Base-by-base conservation (phyloP, 371 early-diverging fungal species). In the Lichtheimia ornata region DNA sequence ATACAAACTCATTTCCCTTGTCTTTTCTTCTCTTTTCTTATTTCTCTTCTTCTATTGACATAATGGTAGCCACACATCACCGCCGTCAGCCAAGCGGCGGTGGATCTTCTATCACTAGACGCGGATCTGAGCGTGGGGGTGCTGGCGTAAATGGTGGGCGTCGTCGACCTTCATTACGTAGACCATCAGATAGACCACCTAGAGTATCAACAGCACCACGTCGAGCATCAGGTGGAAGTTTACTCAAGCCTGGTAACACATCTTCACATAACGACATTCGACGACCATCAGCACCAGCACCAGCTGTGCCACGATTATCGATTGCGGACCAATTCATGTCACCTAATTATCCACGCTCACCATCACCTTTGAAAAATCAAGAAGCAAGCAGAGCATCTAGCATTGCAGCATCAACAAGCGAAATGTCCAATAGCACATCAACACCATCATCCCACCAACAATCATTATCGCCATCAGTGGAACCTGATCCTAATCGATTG, bases 241-340 rank as follows among this genome's bases (percentile, higher is more conserved):
- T 54, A 9, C 41, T 54, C 7, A 53, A 53, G 5, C 25, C 47
- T 6, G 9, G 35, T 35, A 35, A 35, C 9, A 35, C 35, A 35
- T 35, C 54, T n/a, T 15, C 17, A n/a, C 5, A 17, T 13, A 27
- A 58, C 35, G 55, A 61, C 28, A 35, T 17, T 11, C 61, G 61
- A 20, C 35, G 61, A 44, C 61, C 61, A 4, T 61, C 61, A 22
- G 61, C 61, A 25, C 61, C 61, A 13, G 59, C 49, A 30, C 28
- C 47, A 30, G 30, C 45, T 11, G 50, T 35, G 11, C 40, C 49
- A 35, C 51, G 59, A 6, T 30, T 44, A 25, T 73, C 77, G 9
- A 76, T 76, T 62, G 77, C 77, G 6, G 74, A 77, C 43, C 60
- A 68, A n/a, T 77, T 77, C 47, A 74, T 74, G 74, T 59, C 53